Conservation (phyloP, 345 rosid genomes). For the Citrus sp. region DNA sequence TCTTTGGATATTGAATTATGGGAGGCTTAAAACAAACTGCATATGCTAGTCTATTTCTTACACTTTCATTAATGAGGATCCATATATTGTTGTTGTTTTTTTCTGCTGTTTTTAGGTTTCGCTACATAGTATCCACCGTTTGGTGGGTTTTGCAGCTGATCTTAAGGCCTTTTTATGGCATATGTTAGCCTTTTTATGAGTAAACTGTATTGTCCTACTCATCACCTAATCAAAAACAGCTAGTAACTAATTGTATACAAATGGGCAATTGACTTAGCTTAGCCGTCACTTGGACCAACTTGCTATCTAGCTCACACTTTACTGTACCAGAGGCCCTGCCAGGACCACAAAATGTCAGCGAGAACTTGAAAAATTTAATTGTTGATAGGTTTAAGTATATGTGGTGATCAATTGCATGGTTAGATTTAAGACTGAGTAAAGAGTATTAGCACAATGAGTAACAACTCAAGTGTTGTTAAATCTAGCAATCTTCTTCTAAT, state of each 20-base stretch:
- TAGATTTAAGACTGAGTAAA: background rate
- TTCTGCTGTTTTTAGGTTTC: constrained; percentile 11
- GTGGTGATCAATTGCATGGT: background rate
- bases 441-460: too few relatives aligned
- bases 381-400: background rate
- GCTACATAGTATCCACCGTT: constrained; percentile 11
- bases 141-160: constrained; percentile 21
- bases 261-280: constrained; percentile 14
- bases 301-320: background rate
- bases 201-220: background rate
- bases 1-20: constrained; percentile 2
- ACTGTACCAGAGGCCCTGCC: background rate
- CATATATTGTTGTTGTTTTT: constrained; percentile 3
- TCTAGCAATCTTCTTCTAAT: too few relatives aligned
- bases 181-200: background rate
- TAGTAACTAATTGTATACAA: too few relatives aligned
- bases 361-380: background rate
- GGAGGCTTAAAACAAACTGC: constrained; percentile 3
- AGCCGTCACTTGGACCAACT: constrained; percentile 11
- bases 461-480: too few relatives aligned
- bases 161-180: background rate
- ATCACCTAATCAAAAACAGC: background rate
- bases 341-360: background rate
- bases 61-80: constrained; percentile 8
- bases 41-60: constrained; percentile 1